A percentile compares a stretch with the other conserved stretches of the same genome.
phyloP scores from a whole-genome alignment of 78 protist genomes.

The Cavenderia fasciculata region DNA sequence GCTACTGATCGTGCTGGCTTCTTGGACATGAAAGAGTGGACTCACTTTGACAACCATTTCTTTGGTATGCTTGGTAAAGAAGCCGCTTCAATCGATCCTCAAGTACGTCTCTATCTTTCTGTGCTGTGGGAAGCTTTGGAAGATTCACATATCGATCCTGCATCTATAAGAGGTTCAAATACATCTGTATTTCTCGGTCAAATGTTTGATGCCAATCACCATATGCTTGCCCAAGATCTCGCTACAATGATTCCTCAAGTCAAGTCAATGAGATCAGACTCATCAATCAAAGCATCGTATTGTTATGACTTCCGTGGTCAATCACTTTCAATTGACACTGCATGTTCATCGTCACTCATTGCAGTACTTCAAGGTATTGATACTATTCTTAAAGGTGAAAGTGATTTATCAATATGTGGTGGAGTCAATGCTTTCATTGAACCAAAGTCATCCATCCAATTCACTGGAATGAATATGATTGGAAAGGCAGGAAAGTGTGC shows the following conservation, averaged over 20 bases:
- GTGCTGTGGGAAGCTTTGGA: conserved; percentile 20
- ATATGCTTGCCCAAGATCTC: background rate
- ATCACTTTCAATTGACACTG: conserved; percentile 86
- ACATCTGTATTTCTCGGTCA: conserved; percentile 30
- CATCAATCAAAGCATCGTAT: conserved; percentile 4
- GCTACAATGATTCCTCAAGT: background rate
- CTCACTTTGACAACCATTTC: conserved; percentile 55
- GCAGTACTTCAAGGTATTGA: conserved; percentile 78
- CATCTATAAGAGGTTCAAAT: background rate
- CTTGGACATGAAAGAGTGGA: background rate
- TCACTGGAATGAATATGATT: conserved; percentile 56
- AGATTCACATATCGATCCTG: conserved; percentile 5
- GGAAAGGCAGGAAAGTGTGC: conserved; percentile 69
- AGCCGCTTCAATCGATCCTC: background rate
- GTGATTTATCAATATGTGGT: conserved; percentile 81
- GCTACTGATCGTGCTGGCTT: background rate
- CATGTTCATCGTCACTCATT: conserved; percentile 89
- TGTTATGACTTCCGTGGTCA: conserved; percentile 65
- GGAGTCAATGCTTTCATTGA: conserved; percentile 80
- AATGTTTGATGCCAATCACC: too few relatives aligned
- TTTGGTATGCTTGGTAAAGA: conserved; percentile 57
- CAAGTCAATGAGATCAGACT: background rate
- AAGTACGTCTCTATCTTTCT: background rate
- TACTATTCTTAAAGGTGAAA: conserved; percentile 71
- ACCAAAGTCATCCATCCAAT: conserved; percentile 19